A percentile compares a stretch with the other conserved stretches of the same genome.
Conservation (phyloP, 129 eudicot species). For the Escallonia herrerae region DNA sequence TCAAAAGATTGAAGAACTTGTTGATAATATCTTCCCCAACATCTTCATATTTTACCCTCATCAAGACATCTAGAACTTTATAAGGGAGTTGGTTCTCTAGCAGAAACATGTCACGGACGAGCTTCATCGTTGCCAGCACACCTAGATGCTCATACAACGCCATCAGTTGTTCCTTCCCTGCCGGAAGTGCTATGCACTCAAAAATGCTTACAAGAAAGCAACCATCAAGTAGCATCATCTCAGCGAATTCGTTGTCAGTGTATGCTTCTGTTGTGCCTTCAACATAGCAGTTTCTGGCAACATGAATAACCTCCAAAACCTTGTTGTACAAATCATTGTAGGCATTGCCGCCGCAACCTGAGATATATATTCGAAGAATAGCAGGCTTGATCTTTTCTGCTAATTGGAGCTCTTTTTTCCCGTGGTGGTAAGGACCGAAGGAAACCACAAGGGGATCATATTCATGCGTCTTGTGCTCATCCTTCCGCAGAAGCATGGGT, state of each 20-base stretch:
- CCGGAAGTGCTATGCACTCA: too few species aligned
- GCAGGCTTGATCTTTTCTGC: neutral
- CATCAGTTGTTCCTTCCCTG: too few species aligned
- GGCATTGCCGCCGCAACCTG: neutral
- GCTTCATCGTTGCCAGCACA: too few species aligned
- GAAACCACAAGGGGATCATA: constrained; percentile 15
- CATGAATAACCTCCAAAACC: neutral
- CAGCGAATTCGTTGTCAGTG: neutral
- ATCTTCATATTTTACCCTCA: too few species aligned
- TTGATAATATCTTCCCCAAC: too few species aligned
- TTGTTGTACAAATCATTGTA: neutral
- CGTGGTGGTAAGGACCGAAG: constrained; percentile 14
- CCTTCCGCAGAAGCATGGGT: too few species aligned
- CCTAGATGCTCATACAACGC: too few species aligned
- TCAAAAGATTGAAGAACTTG: too few species aligned
- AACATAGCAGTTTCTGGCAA: constrained; percentile 1
- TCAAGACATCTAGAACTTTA: too few species aligned
- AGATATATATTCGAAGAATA: neutral
- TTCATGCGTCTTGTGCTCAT: neutral
- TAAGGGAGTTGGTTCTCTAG: too few species aligned
- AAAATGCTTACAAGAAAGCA: too few species aligned
- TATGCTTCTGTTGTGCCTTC: neutral
- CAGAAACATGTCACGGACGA: too few species aligned
- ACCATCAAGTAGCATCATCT: neutral
- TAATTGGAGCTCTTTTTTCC: neutral